Conservation (phyloP, 768 basidiomycete species). For the Phylloporus arenicola region DNA sequence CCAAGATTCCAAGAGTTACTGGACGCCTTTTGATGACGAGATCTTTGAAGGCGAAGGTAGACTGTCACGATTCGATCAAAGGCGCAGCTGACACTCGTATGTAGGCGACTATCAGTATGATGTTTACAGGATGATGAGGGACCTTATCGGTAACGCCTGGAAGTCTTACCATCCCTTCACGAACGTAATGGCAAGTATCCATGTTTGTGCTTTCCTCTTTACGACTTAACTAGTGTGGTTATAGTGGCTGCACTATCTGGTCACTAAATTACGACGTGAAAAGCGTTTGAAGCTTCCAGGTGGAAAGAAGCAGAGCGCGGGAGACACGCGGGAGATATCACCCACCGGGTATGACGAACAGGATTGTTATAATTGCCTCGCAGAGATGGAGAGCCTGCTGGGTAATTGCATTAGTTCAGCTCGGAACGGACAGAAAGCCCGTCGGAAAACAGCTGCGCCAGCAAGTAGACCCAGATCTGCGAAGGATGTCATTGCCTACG, state of each 20-base stretch:
- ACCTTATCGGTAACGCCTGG: constrained; percentile 61
- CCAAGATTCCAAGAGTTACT: constrained; percentile 46
- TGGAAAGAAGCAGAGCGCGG: constrained; percentile 33
- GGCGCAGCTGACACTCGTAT: constrained; percentile 10
- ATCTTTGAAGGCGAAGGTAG: constrained; percentile 88
- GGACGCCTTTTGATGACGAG: constrained; percentile 82
- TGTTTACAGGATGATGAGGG: constrained; percentile 84
- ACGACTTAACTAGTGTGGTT: constrained; percentile 6
- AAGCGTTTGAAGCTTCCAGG: constrained; percentile 62
- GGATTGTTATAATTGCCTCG: constrained; percentile 63
- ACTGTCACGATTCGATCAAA: constrained; percentile 2
- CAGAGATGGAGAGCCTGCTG: constrained; percentile 61
- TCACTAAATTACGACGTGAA: constrained; percentile 60
- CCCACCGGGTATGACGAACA: constrained; percentile 50
- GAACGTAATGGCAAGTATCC: constrained; percentile 75
- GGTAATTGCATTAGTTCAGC: constrained; percentile 39
- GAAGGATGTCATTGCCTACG: constrained; percentile 58
- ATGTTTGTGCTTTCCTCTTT: neutral
- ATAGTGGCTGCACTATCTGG: constrained; percentile 91
- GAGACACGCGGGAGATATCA: constrained; percentile 10
- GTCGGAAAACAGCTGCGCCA: constrained; percentile 31
- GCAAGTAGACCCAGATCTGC: constrained; percentile 37
- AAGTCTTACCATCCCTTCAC: constrained; percentile 72
- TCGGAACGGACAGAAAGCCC: constrained; percentile 29
- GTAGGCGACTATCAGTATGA: constrained; percentile 92